Conservation (phyloP, 768 basidiomycete species). For the Exidia glandulosa region DNA sequence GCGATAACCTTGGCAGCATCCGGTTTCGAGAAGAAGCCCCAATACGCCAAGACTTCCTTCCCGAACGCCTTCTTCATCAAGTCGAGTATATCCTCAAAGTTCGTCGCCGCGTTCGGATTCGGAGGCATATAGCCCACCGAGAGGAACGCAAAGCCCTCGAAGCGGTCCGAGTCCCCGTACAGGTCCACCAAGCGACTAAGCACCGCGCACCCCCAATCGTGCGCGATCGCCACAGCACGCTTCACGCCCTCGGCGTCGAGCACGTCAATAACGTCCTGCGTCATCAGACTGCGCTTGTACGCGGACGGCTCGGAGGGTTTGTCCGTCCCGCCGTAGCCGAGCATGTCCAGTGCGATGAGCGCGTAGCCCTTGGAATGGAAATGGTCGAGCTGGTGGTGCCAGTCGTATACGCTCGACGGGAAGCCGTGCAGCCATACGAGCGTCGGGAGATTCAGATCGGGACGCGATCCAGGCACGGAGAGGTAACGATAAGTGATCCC, state of each 20-base stretch:
- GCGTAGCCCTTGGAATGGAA: slow-evolving; percentile 27
- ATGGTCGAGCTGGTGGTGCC: slow-evolving; percentile 29
- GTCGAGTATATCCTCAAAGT: slow-evolving; percentile 15
- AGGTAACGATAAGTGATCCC: slow-evolving; percentile 26
- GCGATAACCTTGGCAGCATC: slow-evolving; percentile 25
- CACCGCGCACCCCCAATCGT: slow-evolving; percentile 32
- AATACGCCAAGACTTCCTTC: slow-evolving; percentile 27
- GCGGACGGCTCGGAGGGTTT: slow-evolving; percentile 28
- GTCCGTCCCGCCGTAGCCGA: slow-evolving; percentile 41
- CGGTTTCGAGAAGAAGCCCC: slow-evolving; percentile 25
- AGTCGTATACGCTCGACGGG: slow-evolving; percentile 30
- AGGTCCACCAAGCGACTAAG: slow-evolving; percentile 26
- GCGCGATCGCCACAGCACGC: slow-evolving; percentile 27
- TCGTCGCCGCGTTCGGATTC: slow-evolving; percentile 5
- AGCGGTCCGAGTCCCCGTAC: slow-evolving; percentile 28
- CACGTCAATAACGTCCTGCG: slow-evolving; percentile 31
- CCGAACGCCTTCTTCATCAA: slow-evolving; percentile 17
- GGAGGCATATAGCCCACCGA: slow-evolving; percentile 27
- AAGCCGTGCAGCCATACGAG: slow-evolving; percentile 38
- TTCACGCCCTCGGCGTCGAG: slow-evolving; percentile 19
- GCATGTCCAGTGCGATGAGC: slow-evolving; percentile 38
- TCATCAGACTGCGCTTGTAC: slow-evolving; percentile 25
- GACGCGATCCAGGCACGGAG: slow-evolving; percentile 6
- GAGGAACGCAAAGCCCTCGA: slow-evolving; percentile 30
- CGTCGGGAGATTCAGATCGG: slow-evolving; percentile 21